Base-by-base conservation (phyloP, 768 basidiomycete species). In the Butyriboletus loyo region DNA sequence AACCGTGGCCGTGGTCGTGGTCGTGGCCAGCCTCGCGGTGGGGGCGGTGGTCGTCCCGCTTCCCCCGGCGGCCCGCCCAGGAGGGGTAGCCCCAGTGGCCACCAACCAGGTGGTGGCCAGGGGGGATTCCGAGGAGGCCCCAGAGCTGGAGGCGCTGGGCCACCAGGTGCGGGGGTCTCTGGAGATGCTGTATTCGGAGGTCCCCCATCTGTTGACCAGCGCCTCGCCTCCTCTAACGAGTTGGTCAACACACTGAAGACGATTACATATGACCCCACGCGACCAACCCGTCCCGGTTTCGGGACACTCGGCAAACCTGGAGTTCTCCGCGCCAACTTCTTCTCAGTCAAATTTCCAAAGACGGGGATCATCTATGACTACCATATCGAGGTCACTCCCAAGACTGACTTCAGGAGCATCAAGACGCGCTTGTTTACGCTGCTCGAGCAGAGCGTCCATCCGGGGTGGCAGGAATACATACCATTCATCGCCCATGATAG, bases 251-350 rank as follows among this genome's bases (percentile, higher is more conserved):
- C 62, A 0, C 66, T 75, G 46, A 65, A 59, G 15, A 61, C 67
- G 1, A 57, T 71, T 2, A 53, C 63, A 0, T 37, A 76, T 37
- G 62, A 65, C 21, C 49, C 75, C 10, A 63, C 67, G 5, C 72
- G 77, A 11, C 81, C 81, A 5, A 61, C 67, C 17, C 75, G 80
- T 5, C 79, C 79, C 7, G 72, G 69, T n/a, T 80, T 71, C 44
- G 80, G 80, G 9, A 73, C 67, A 1, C 55, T 60, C 7, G 80
- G 80, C 8, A 67, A 47, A 5, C 4, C 60, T 22, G 70, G 76
- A 49, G 73, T 69, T 22, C 61, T 82, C 8, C 75, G 81, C 1
- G 64, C 79, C 35, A 81, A 81, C 52, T 80, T 80, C 61, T 81
- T 82, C 57, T 55, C 80, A 0, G 60, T 80, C 48, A 68, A 61